These are phyloP conservation scores for Teratosphaeriaceae sp. DNA, from an alignment of 2,329 filamentous ascomycete species.

Conservation along the genomic window DNA sequence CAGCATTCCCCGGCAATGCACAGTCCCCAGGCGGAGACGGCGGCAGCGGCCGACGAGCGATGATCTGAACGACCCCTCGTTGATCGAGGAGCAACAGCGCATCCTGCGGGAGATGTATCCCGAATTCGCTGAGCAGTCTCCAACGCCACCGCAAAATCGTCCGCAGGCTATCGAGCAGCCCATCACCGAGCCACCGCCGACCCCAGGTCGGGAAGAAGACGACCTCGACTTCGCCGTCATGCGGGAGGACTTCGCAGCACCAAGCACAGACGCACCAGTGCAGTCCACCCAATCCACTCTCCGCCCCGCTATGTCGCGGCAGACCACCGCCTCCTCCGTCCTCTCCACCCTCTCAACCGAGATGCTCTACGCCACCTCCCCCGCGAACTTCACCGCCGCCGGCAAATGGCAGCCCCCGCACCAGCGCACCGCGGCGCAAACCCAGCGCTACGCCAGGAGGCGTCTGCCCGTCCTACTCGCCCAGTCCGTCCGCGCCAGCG, in stretches of 20 bases:
- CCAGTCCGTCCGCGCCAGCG: slow-evolving; percentile 39
- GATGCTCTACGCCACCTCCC: slow-evolving; percentile 27
- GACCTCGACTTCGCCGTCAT: slow-evolving; percentile 30
- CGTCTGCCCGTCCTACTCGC: slow-evolving; percentile 41
- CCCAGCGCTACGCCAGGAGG: slow-evolving; percentile 40
- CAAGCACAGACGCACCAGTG: slow-evolving; percentile 4
- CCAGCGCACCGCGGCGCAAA: slow-evolving; percentile 30
- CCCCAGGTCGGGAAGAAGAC: slow-evolving; percentile 26
- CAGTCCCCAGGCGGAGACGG: slow-evolving; percentile 37
- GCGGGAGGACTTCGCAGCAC: slow-evolving; percentile 21
- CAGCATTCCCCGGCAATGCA: slow-evolving; percentile 38
- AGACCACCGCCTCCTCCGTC: slow-evolving; percentile 21
- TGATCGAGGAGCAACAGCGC: slow-evolving; percentile 43
- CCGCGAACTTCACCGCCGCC: slow-evolving; percentile 24
- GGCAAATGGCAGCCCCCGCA: slow-evolving; percentile 31
- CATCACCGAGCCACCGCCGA: slow-evolving; percentile 8
- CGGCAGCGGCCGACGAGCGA: slow-evolving; percentile 29
- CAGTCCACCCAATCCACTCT: neutral
- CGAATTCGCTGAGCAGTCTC: slow-evolving; percentile 27
- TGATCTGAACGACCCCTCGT: slow-evolving; percentile 28
- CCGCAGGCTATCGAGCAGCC: slow-evolving; percentile 9
- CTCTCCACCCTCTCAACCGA: slow-evolving; percentile 21
- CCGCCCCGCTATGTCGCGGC: slow-evolving; percentile 18
- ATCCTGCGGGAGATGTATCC: slow-evolving; percentile 43
- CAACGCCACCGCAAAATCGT: neutral